phyloP scores from a whole-genome alignment of 257 asterid species.

The Rauvolfia tetraphylla region DNA sequence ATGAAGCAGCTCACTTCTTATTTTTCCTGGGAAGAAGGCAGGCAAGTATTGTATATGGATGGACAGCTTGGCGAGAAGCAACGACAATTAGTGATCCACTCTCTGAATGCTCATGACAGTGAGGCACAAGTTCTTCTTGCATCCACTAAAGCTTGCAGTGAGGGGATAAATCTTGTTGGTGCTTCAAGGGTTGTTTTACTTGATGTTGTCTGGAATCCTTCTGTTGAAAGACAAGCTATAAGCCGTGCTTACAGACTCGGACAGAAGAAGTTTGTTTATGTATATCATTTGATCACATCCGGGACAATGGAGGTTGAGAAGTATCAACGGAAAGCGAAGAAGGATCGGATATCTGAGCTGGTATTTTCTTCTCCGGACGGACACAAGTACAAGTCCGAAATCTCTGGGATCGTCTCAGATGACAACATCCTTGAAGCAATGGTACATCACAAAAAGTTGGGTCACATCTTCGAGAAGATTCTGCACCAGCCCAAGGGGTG shows the following conservation, averaged over 20 bases:
- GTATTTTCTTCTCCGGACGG: constrained; percentile 35
- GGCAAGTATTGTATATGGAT: constrained; percentile 54
- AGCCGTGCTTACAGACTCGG: constrained; percentile 82
- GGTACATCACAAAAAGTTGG: constrained; percentile 26
- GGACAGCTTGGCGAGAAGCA: constrained; percentile 34
- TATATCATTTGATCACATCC: constrained; percentile 49
- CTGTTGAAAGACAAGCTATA: constrained; percentile 67
- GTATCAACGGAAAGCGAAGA: constrained; percentile 38
- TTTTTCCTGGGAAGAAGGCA: constrained; percentile 60
- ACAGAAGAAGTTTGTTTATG: constrained; percentile 60
- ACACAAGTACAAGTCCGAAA: neutral
- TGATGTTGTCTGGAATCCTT: constrained; percentile 79
- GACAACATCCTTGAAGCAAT: constrained; percentile 56
- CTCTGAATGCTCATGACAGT: constrained; percentile 44
- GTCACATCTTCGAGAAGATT: constrained; percentile 39
- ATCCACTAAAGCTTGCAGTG: constrained; percentile 62
- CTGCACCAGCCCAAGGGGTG: constrained; percentile 50
- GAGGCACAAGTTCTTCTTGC: constrained; percentile 64
- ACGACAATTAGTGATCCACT: constrained; percentile 44
- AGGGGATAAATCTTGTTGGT: constrained; percentile 78
- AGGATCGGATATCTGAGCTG: constrained; percentile 47
- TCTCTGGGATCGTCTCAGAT: constrained; percentile 18
- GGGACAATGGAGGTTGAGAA: constrained; percentile 52
- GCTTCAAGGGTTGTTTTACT: constrained; percentile 81
- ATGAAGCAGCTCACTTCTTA: constrained; percentile 31